Evolutionary conservation across 305 asterid genomes (phyloP).

Genomic region (Fraxinus paxiana): DNA sequence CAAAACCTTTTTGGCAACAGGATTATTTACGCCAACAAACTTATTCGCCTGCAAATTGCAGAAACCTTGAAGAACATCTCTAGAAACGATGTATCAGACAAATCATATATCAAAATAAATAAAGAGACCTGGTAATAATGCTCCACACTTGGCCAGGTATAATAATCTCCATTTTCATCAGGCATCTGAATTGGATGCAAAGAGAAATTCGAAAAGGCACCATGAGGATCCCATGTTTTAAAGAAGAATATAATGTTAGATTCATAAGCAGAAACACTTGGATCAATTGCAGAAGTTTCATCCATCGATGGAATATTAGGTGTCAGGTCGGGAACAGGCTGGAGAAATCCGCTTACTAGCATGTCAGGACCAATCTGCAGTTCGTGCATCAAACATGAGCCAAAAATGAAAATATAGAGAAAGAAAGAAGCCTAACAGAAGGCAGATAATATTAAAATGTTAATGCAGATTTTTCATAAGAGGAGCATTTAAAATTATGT

Average conservation of each 20-base stretch:
- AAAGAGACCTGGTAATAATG: conserved; percentile 84
- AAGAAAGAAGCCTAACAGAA: conserved; percentile 40
- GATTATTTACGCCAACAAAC: conserved; percentile 64
- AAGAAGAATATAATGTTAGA: conserved; percentile 82
- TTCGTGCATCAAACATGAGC: conserved; percentile 8
- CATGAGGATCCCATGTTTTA: conserved; percentile 95
- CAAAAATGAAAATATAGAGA: background rate
- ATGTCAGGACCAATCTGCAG: conserved; percentile 89
- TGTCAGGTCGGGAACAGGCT: conserved; percentile 87
- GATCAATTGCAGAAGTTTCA: conserved; percentile 81
- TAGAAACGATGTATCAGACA: background rate
- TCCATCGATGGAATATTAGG: conserved; percentile 80
- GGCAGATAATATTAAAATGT: background rate
- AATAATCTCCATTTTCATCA: conserved; percentile 56
- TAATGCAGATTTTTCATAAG: background rate
- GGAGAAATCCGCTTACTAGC: conserved; percentile 92
- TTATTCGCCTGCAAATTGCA: conserved; percentile 60
- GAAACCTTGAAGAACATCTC: background rate
- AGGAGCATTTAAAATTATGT: conserved; percentile 4
- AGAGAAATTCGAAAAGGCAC: conserved; percentile 92
- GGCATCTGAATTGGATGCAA: conserved; percentile 72
- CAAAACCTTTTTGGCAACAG: conserved; percentile 48
- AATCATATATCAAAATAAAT: background rate
- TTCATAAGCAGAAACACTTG: conserved; percentile 81
- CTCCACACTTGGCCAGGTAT: conserved; percentile 84